These are phyloP conservation scores for Leptodontidium sp. DNA, from an alignment of 2,329 filamentous ascomycete genomes.

Conservation along the genomic window DNA sequence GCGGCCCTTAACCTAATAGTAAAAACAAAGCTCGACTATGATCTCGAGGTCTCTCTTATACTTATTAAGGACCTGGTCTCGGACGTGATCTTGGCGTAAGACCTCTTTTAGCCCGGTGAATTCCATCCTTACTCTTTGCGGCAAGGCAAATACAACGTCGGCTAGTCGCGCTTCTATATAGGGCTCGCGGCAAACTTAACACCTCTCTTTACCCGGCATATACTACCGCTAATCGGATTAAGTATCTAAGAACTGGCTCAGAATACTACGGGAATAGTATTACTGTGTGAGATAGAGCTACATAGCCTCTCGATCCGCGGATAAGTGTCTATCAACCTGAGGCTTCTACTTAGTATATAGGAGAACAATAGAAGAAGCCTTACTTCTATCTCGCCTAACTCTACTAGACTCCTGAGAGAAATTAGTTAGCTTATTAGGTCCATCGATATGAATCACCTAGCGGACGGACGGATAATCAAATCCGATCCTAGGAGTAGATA, in stretches of 20 bases:
- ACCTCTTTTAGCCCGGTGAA: constrained; percentile 22
- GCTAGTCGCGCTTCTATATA: neutral
- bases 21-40: constrained; percentile 19
- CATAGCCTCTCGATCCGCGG: constrained; percentile 21
- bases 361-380: constrained; percentile 25
- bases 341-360: too few relatives aligned
- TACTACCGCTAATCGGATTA: constrained; percentile 27
- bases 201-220: constrained; percentile 22
- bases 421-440: constrained; percentile 6
- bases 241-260: constrained; percentile 33
- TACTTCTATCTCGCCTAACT: constrained; percentile 13
- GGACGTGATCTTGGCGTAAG: constrained; percentile 19
- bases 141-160: neutral
- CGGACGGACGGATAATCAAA: constrained; percentile 22
- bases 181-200: constrained; percentile 8
- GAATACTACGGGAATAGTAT: constrained; percentile 24
- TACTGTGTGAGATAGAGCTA: constrained; percentile 26
- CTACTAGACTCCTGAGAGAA: constrained; percentile 31
- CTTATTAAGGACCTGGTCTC: constrained; percentile 14
- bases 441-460: constrained; percentile 24
- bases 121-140: neutral
- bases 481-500: constrained; percentile 20
- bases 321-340: constrained; percentile 17
- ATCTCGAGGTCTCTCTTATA: constrained; percentile 25
- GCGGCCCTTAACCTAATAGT: neutral